phyloP scores from a whole-genome alignment of 495 filamentous ascomycete genomes.

The Hypoxylon perforatum region DNA sequence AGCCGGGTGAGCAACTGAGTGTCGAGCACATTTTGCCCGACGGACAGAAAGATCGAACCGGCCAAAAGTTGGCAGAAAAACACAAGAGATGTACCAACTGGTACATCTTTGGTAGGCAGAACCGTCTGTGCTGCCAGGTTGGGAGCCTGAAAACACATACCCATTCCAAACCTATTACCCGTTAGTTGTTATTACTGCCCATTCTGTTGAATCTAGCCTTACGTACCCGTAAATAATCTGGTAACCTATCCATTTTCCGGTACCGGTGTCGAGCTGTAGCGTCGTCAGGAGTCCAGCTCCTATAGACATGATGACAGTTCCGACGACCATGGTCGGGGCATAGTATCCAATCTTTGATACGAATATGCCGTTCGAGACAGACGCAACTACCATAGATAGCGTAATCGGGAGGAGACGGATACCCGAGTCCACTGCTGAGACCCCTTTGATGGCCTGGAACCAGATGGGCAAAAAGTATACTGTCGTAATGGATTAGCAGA shows the following conservation, averaged over 20 bases:
- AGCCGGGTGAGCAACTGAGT: constrained; percentile 62
- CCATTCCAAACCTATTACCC: constrained; percentile 49
- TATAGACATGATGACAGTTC: constrained; percentile 63
- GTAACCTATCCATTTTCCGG: constrained; percentile 73
- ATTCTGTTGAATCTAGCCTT: background rate
- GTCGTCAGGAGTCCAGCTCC: constrained; percentile 74
- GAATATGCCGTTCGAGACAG: constrained; percentile 56
- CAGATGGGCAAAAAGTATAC: constrained; percentile 71
- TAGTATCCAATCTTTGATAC: constrained; percentile 68
- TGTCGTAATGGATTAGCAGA: constrained; percentile 20
- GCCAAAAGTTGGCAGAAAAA: constrained; percentile 73
- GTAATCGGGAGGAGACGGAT: constrained; percentile 61
- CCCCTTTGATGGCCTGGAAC: constrained; percentile 74
- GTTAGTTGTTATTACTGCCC: constrained; percentile 48
- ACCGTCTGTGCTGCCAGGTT: constrained; percentile 74
- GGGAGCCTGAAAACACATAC: constrained; percentile 50
- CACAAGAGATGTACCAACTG: constrained; percentile 74
- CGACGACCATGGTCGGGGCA: constrained; percentile 66
- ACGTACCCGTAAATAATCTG: constrained; percentile 67
- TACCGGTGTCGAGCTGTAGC: constrained; percentile 61
- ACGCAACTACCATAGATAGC: constrained; percentile 50
- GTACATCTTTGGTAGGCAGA: constrained; percentile 68
- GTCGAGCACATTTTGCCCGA: constrained; percentile 71
- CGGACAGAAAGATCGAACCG: constrained; percentile 69
- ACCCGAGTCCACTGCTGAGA: constrained; percentile 61